phyloP scores from a whole-genome alignment of 768 basidiomycete species.

The Scleroderma citrinum region DNA sequence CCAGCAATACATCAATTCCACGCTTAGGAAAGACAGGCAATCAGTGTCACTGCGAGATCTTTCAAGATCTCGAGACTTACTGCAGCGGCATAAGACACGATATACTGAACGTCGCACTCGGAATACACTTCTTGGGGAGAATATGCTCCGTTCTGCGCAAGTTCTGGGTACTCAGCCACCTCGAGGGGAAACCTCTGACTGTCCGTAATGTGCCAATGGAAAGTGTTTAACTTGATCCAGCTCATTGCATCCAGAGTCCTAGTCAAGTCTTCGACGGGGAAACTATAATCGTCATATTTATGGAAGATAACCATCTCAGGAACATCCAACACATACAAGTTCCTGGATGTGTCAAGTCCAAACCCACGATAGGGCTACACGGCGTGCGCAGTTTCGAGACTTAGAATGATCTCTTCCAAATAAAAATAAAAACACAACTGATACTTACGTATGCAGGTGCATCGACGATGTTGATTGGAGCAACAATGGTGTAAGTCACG shows the following conservation, averaged over 20 bases:
- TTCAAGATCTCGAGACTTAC: conserved; percentile 35
- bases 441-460: conserved; percentile 40
- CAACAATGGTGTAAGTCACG: conserved; percentile 33
- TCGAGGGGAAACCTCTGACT: conserved; percentile 76
- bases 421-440: no score
- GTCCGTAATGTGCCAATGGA: conserved; percentile 86
- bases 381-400: not conserved
- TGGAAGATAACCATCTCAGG: no score
- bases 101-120: conserved; percentile 46
- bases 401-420: not conserved
- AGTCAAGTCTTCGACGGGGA: conserved; percentile 32
- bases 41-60: not conserved
- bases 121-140: conserved; percentile 48
- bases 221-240: conserved; percentile 55
- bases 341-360: conserved; percentile 41
- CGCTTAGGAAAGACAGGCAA: conserved; percentile 32
- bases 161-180: conserved; percentile 52
- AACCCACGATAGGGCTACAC: conserved; percentile 36
- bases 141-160: conserved; percentile 66
- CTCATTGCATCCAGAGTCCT: conserved; percentile 50
- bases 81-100: conserved; percentile 63
- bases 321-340: conserved; percentile 34
- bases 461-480: conserved; percentile 39
- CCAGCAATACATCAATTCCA: conserved; percentile 67
- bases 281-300: no score